Conservation (phyloP, 805 yeast genomes). For the Blastobotrys parvus region DNA sequence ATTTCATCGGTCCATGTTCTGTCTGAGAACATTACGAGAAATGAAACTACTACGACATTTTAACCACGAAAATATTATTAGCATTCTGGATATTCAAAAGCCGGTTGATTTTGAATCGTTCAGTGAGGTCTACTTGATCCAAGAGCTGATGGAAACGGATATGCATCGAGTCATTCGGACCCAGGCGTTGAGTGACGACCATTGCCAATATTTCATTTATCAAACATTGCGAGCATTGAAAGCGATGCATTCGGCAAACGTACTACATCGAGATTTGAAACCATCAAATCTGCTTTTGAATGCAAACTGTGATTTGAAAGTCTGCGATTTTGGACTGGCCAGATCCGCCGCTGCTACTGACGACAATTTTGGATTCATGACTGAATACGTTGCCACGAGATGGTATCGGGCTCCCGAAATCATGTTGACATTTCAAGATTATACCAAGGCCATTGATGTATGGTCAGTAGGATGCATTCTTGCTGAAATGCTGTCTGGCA, state of each 20-base stretch:
- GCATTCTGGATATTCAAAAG: slow-evolving; percentile 80
- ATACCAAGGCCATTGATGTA: slow-evolving; percentile 91
- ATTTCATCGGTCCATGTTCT: slow-evolving; percentile 80
- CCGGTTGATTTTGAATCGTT: slow-evolving; percentile 71
- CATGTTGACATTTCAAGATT: slow-evolving; percentile 88
- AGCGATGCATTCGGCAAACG: slow-evolving; percentile 89
- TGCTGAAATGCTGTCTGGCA: slow-evolving; percentile 87
- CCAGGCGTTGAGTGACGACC: slow-evolving; percentile 82
- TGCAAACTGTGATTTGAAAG: slow-evolving; percentile 93
- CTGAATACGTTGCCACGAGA: slow-evolving; percentile 96
- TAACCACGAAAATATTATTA: slow-evolving; percentile 87
- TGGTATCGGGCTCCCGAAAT: slow-evolving; percentile 99
- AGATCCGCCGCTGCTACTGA: slow-evolving; percentile 81
- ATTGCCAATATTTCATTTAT: slow-evolving; percentile 86
- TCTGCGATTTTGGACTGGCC: slow-evolving; percentile 95
- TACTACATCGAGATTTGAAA: slow-evolving; percentile 86
- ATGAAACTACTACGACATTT: slow-evolving; percentile 82
- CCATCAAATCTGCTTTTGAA: slow-evolving; percentile 90
- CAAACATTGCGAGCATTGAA: slow-evolving; percentile 87
- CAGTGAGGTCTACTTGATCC: slow-evolving; percentile 73
- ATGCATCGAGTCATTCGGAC: slow-evolving; percentile 94
- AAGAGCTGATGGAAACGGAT: slow-evolving; percentile 95
- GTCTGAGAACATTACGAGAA: slow-evolving; percentile 82
- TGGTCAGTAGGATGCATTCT: slow-evolving; percentile 98
- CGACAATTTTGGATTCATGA: slow-evolving; percentile 85